Evolutionary conservation across 345 rosid species (phyloP), one percentile per base, ranked within the genome.

Genomic region (thale cress (Arabidopsis thaliana)): DNA sequence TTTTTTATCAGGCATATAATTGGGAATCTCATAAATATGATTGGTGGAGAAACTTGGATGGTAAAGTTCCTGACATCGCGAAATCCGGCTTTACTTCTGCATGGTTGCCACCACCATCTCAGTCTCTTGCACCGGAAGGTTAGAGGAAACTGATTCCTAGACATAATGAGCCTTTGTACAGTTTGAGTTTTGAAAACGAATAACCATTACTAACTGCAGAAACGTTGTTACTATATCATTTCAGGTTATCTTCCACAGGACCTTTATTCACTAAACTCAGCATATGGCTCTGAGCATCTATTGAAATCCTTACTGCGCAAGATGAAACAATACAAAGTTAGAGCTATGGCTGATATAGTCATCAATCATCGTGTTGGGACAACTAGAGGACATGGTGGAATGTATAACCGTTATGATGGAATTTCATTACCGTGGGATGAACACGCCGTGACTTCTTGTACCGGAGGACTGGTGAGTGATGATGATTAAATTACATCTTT

Each of bases 311-410:
- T 93, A 68, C 88, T 93, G 58, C 78, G 85, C 22, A 88, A 87
- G 79, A 85, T 93, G 97, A 88, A 83, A 75, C 88, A 87, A 74
- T 69, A 75, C 80, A 85, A 87, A 71, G 91, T 91, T 61, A 84
- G 98, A 85, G 86, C 96, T 36, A 93, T 93, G 96, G 96, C 98
- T 50, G 98, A 91, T 81, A 88, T 88, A 36, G 97, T 93, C 73
- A 88, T 93, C 82, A 93, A 91, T 77, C 98, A 93, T 79, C 97
- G 98, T 42, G 67, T 93, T 68, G 98, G 97, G 44, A 93, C 98
- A 4, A 81, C 88, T 3, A 78, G 55, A 82, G 98, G 98, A 30
- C 91, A 88, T 61, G 90, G 96, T 25, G 96, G 96, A 65, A 88
- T 69, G 85, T 88, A 91, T 57, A 91, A 93, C 68, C 97, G 94